Evolutionary conservation across 2,329 filamentous ascomycete species (phyloP).

Genomic region (Cordyceps cateniannulata): DNA sequence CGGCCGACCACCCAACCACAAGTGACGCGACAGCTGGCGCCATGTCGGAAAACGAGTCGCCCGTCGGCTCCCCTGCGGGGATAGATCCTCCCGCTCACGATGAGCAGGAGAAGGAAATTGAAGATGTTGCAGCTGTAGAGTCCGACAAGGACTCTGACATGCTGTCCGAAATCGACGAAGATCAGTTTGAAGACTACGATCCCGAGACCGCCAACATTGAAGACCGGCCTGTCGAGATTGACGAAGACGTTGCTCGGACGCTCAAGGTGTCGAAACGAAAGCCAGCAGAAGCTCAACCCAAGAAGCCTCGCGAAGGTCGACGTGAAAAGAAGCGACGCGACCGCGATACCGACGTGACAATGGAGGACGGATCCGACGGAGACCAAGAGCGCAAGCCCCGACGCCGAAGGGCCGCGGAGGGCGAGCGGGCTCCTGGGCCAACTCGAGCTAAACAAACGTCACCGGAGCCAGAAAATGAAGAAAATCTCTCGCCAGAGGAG

Average conservation of each 20-base stretch:
- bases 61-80: conserved; percentile 30
- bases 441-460: conserved; percentile 36
- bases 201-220: conserved; percentile 57
- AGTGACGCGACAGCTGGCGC: not conserved
- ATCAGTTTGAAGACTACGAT: conserved; percentile 65
- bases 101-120: conserved; percentile 34
- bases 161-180: conserved; percentile 63
- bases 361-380: conserved; percentile 42
- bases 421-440: conserved; percentile 44
- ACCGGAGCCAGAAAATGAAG: conserved; percentile 64
- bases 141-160: conserved; percentile 53
- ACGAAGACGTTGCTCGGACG: conserved; percentile 57
- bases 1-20: not conserved
- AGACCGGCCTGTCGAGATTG: conserved; percentile 59
- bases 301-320: conserved; percentile 70
- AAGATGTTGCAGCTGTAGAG: conserved; percentile 34
- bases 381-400: conserved; percentile 38
- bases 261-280: conserved; percentile 61
- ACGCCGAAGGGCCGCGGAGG: conserved; percentile 40
- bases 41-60: conserved; percentile 44
- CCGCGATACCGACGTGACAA: conserved; percentile 41
- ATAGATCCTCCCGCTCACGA: conserved; percentile 28
- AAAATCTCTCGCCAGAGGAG: conserved; percentile 76
- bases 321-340: conserved; percentile 58
- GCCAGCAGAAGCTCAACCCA: conserved; percentile 57